Conservation (phyloP, 2,329 filamentous ascomycete species). For the Cytospora mali region DNA sequence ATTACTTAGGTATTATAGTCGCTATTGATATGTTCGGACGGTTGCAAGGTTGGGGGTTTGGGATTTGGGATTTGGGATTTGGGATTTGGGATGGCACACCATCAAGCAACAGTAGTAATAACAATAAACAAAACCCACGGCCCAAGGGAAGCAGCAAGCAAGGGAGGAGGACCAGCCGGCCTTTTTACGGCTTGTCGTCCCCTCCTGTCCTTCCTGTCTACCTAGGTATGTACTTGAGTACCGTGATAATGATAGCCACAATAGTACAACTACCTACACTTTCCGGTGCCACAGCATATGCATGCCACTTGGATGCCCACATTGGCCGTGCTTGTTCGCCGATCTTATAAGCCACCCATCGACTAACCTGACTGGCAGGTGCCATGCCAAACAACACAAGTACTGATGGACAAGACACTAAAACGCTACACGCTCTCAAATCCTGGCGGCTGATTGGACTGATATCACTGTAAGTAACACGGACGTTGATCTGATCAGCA, state of each 20-base stretch:
- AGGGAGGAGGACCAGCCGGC: background rate
- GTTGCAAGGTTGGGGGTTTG: no score
- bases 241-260: background rate
- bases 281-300: background rate
- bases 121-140: background rate
- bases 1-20: no score
- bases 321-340: no score
- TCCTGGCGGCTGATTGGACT: background rate
- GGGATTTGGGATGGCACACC: no score
- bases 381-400: no score
- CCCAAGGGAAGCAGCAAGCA: background rate
- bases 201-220: background rate
- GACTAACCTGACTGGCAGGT: background rate
- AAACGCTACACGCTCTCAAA: background rate
- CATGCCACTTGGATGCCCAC: no score
- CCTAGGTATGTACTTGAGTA: no score
- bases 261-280: no score
- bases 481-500: background rate
- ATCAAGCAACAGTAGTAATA: background rate
- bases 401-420: no score
- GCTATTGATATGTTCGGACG: no score
- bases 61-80: no score
- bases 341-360: background rate
- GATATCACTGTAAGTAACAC: background rate
- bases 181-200: background rate